Evolutionary conservation across 2,329 filamentous ascomycete species (phyloP).

Genomic region (Fusarium cicatricum): DNA sequence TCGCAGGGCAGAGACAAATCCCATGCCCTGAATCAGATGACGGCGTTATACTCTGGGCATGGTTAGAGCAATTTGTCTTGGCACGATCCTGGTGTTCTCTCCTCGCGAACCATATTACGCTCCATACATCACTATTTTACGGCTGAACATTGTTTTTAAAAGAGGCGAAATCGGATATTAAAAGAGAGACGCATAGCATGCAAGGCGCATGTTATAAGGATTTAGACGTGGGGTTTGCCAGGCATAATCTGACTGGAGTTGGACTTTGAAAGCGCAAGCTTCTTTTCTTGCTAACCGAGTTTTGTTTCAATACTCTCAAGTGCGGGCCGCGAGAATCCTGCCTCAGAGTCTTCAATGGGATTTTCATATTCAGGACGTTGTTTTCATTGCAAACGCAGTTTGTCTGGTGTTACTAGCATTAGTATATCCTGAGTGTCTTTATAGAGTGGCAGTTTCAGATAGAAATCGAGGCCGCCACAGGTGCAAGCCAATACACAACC

Average conservation of each 20-base stretch:
- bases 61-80: background rate
- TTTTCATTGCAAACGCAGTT: background rate
- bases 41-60: background rate
- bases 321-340: background rate
- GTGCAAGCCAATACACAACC: constrained; percentile 6
- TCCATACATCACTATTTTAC: constrained; percentile 7
- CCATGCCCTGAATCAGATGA: constrained; percentile 31
- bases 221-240: constrained; percentile 13
- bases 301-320: background rate
- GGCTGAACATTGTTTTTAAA: constrained; percentile 6
- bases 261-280: constrained; percentile 17
- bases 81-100: background rate
- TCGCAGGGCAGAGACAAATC: constrained; percentile 40
- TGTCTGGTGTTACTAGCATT: background rate
- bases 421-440: background rate
- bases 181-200: constrained; percentile 17
- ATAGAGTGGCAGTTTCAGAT: constrained; percentile 16
- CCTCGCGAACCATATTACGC: no score
- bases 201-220: constrained; percentile 5
- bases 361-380: background rate
- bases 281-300: constrained; percentile 1
- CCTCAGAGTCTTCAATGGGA: background rate
- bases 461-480: constrained; percentile 11
- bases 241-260: background rate
- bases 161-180: constrained; percentile 18